Conservation (phyloP, 2,329 filamentous ascomycete species). For the Helotiales sp. region DNA sequence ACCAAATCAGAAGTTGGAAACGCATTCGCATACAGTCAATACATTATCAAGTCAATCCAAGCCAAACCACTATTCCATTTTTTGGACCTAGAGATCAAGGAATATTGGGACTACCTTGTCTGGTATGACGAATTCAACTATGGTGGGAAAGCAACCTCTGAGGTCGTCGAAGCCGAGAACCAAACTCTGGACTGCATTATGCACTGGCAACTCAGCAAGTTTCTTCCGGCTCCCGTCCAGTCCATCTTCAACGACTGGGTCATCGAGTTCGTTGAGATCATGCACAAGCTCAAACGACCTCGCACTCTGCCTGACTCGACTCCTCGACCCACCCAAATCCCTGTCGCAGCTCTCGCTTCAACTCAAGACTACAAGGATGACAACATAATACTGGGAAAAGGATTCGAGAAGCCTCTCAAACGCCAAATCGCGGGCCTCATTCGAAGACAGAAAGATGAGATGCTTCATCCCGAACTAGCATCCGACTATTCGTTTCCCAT, state of each 20-base stretch:
- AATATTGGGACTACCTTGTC: conserved; percentile 98
- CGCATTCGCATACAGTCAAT: conserved; percentile 94
- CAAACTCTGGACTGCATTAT: conserved; percentile 89
- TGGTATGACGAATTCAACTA: conserved; percentile 99
- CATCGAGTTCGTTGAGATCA: conserved; percentile 90
- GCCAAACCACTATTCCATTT: conserved; percentile 95
- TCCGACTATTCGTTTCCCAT: conserved; percentile 83
- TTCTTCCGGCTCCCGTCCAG: conserved; percentile 79
- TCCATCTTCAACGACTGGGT: conserved; percentile 89
- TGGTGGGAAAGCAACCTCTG: conserved; percentile 85
- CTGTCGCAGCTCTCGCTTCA: conserved; percentile 51
- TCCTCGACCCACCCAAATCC: conserved; percentile 58
- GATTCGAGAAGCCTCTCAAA: conserved; percentile 85
- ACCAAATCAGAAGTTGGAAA: conserved; percentile 97
- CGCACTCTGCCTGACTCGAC: conserved; percentile 46
- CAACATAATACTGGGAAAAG: conserved; percentile 70
- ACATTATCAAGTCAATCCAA: conserved; percentile 97
- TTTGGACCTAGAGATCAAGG: conserved; percentile 93
- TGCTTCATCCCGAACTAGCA: conserved; percentile 84
- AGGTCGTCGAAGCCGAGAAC: conserved; percentile 73
- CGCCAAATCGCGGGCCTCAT: conserved; percentile 85
- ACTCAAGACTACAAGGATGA: conserved; percentile 53
- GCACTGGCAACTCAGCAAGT: conserved; percentile 96
- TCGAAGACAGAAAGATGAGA: conserved; percentile 80
- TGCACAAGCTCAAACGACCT: conserved; percentile 83